Evolutionary conservation across 768 basidiomycete species (phyloP).

Genomic region (Fomitopsis serialis): DNA sequence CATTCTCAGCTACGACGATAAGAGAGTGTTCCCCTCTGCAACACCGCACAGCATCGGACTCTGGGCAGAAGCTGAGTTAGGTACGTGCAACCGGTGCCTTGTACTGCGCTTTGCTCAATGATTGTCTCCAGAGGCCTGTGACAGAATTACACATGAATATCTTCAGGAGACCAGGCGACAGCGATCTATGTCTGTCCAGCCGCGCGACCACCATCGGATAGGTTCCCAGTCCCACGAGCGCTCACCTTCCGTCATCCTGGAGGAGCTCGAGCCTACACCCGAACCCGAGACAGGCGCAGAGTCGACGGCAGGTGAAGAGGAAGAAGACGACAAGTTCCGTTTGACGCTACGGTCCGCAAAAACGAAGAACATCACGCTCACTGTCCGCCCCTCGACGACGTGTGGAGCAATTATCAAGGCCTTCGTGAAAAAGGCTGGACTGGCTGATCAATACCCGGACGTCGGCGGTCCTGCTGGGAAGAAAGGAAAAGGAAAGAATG

Average conservation of each 20-base stretch:
- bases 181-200: slow-evolving; percentile 19
- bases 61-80: slow-evolving; percentile 63
- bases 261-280: slow-evolving; percentile 14
- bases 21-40: slow-evolving; percentile 63
- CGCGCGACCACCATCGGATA: slow-evolving; percentile 5
- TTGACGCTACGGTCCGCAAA: slow-evolving; percentile 58
- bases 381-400: slow-evolving; percentile 69
- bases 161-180: slow-evolving; percentile 37
- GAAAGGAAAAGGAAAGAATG: slow-evolving; percentile 16
- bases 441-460: slow-evolving; percentile 46
- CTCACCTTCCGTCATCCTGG: slow-evolving; percentile 9
- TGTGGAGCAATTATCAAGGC: slow-evolving; percentile 73
- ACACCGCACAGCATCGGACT: slow-evolving; percentile 62
- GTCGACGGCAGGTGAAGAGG: slow-evolving; percentile 13
- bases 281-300: slow-evolving; percentile 10
- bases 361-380: slow-evolving; percentile 53
- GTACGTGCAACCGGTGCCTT: slow-evolving; percentile 27
- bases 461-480: slow-evolving; percentile 18
- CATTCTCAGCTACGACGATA: slow-evolving; percentile 55
- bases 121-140: slow-evolving; percentile 53
- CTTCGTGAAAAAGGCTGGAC: slow-evolving; percentile 63
- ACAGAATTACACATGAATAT: slow-evolving; percentile 58
- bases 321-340: slow-evolving; percentile 43
- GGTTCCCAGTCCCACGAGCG: slow-evolving; percentile 9
- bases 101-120: neutral